Evolutionary conservation across 2,329 filamentous ascomycete species (phyloP).

Genomic region (Aspergillus fumigatus): DNA sequence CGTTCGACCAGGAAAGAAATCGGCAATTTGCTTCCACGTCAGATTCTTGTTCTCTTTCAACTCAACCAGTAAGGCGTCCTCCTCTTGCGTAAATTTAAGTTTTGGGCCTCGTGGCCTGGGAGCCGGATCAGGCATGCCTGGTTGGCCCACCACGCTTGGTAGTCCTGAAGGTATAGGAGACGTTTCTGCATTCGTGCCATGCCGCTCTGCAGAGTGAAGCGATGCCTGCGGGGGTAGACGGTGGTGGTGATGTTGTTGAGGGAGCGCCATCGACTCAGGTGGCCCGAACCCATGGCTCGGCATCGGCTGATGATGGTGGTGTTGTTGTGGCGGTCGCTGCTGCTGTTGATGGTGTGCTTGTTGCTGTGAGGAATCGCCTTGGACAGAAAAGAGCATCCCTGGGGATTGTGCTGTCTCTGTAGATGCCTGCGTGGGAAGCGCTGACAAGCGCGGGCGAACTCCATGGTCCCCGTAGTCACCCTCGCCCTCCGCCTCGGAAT

Average conservation of each 20-base stretch:
- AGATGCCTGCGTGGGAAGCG: slow-evolving; percentile 28
- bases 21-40: slow-evolving; percentile 96
- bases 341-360: not conserved
- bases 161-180: slow-evolving; percentile 54
- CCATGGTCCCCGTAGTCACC: slow-evolving; percentile 21
- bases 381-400: slow-evolving; percentile 33
- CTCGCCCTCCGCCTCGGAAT: slow-evolving; percentile 28
- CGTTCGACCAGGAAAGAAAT: slow-evolving; percentile 88
- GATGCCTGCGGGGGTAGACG: slow-evolving; percentile 70
- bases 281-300: slow-evolving; percentile 32
- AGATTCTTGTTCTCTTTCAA: slow-evolving; percentile 92
- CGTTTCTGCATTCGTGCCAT: slow-evolving; percentile 46
- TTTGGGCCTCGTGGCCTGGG: slow-evolving; percentile 79
- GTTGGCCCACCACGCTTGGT: slow-evolving; percentile 80
- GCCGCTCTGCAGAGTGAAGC: slow-evolving; percentile 62
- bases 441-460: slow-evolving; percentile 28
- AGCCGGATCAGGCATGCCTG: slow-evolving; percentile 81
- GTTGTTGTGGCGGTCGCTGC: not conserved
- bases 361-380: slow-evolving; percentile 26
- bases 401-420: slow-evolving; percentile 28
- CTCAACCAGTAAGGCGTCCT: slow-evolving; percentile 81
- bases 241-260: slow-evolving; percentile 72
- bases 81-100: slow-evolving; percentile 88
- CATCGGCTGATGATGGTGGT: slow-evolving; percentile 19
- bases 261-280: slow-evolving; percentile 40